phyloP scores from a whole-genome alignment of 176 grass and related monocot species.

The Aegilops umbellulata region DNA sequence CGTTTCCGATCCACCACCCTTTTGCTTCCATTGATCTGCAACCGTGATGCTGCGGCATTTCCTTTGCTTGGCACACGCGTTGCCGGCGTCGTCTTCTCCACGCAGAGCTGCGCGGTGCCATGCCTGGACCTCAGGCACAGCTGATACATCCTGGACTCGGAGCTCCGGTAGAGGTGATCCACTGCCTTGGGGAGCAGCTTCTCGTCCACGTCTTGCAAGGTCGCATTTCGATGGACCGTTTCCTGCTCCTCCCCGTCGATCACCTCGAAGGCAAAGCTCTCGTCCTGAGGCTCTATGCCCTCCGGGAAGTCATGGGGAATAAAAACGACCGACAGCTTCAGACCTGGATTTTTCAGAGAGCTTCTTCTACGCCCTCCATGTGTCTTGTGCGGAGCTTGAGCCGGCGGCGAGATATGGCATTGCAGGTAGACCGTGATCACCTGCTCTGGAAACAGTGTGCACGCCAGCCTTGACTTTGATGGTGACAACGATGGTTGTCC shows the following conservation, averaged over 20 bases:
- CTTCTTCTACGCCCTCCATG: neutral
- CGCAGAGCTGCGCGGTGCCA: slow-evolving; percentile 16
- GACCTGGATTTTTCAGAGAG: neutral
- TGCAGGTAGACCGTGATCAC: neutral
- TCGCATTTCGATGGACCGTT: neutral
- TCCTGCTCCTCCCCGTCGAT: slow-evolving; percentile 4
- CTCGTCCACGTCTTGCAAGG: slow-evolving; percentile 2
- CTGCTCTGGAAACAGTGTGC: slow-evolving; percentile 2
- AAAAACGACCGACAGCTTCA: neutral
- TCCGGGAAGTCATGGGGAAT: slow-evolving; percentile 7
- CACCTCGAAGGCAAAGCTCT: slow-evolving; percentile 22
- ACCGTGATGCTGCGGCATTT: neutral
- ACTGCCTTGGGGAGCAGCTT: slow-evolving; percentile 12
- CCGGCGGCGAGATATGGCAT: neutral
- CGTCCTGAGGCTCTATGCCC: neutral
- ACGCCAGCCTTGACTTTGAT: neutral
- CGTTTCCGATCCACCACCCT: neutral
- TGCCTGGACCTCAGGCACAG: slow-evolving; percentile 22
- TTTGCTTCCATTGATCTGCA: neutral
- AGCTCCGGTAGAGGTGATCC: neutral
- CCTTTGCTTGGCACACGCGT: neutral
- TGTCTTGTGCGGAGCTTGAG: neutral
- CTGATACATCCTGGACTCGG: neutral
- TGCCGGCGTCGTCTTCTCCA: neutral
- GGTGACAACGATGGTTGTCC: neutral